phyloP scores from a whole-genome alignment of 352 stramenopile species.

The Globisporangium echinulatum region DNA sequence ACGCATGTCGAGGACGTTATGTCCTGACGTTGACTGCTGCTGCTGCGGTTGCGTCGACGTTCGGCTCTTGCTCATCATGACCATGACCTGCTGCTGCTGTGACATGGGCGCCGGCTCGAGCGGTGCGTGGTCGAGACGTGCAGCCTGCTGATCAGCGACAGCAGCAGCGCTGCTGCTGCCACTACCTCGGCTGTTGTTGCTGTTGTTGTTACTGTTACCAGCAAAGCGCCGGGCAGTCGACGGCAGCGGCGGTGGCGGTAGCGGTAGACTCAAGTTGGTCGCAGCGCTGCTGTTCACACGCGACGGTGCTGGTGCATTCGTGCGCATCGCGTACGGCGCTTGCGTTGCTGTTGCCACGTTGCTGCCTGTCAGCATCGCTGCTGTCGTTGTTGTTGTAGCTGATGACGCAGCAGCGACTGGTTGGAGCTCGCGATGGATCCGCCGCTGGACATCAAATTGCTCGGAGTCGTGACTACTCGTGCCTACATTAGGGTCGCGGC shows the following conservation, averaged over 20 bases:
- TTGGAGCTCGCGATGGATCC: constrained; percentile 35
- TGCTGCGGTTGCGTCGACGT: too few relatives aligned
- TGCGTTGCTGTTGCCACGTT: neutral
- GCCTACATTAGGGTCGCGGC: too few relatives aligned
- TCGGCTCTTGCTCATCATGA: too few relatives aligned
- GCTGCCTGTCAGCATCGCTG: neutral
- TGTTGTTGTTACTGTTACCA: neutral
- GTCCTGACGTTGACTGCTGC: too few relatives aligned
- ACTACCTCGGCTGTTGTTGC: constrained; percentile 1
- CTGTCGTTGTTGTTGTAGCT: neutral
- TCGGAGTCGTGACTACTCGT: too few relatives aligned
- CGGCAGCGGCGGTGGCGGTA: constrained; percentile 7
- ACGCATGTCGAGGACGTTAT: too few relatives aligned
- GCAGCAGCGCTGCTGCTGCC: too few relatives aligned
- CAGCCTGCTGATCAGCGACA: too few relatives aligned
- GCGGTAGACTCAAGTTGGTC: constrained; percentile 5
- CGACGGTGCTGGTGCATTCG: neutral
- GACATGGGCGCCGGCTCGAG: too few relatives aligned
- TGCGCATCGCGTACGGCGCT: neutral
- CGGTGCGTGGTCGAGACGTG: too few relatives aligned
- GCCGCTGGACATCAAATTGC: neutral
- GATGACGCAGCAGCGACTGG: neutral
- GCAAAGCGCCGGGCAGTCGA: constrained; percentile 10
- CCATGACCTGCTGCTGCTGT: too few relatives aligned
- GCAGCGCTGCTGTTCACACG: neutral